Evolutionary conservation across 345 rosid species (phyloP).

Genomic region (Dovyalis caffra): DNA sequence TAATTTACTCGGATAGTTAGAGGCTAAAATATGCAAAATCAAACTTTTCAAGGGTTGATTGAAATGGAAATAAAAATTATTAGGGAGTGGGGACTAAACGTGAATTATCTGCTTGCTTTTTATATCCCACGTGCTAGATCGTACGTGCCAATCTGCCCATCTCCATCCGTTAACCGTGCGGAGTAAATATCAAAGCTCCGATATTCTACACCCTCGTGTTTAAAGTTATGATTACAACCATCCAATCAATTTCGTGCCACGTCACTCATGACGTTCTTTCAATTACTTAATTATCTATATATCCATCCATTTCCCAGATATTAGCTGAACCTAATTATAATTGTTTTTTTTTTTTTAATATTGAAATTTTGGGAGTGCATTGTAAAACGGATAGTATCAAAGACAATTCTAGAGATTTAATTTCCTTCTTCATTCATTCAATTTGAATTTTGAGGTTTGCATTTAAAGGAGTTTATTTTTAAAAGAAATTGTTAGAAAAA

Average conservation of each 20-base stretch:
- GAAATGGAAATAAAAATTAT: not conserved
- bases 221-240: not conserved
- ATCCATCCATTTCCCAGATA: too few relatives aligned
- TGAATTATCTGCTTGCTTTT: not conserved
- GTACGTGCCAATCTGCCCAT: slow-evolving; percentile 17
- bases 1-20: too few relatives aligned
- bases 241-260: not conserved
- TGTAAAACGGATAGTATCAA: too few relatives aligned
- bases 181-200: not conserved
- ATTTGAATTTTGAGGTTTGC: too few relatives aligned
- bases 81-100: not conserved
- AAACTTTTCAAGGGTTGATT: not conserved
- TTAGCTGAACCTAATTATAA: too few relatives aligned
- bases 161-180: slow-evolving; percentile 6
- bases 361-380: too few relatives aligned
- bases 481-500: too few relatives aligned
- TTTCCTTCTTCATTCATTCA: too few relatives aligned
- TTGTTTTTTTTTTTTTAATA: too few relatives aligned
- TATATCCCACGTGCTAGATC: not conserved
- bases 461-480: too few relatives aligned
- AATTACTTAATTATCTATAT: not conserved
- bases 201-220: not conserved
- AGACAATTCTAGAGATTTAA: too few relatives aligned
- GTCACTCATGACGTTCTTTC: not conserved
- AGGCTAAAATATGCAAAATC: not conserved